Conservation (phyloP, 1,139 yeast species). For the Diutina scorzettiae region DNA sequence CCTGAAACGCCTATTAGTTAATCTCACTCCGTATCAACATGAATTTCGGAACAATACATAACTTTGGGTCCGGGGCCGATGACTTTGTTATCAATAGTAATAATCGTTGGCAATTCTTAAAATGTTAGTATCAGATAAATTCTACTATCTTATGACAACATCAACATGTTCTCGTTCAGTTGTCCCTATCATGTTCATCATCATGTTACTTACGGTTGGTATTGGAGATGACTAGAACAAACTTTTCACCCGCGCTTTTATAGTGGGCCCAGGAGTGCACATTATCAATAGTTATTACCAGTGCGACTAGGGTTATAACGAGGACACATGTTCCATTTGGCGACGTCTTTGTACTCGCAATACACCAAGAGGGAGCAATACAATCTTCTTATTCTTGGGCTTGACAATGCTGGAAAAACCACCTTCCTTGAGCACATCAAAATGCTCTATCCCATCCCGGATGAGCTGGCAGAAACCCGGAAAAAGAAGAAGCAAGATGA, state of each 20-base stretch:
- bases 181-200: slow-evolving; percentile 6
- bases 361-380: slow-evolving; percentile 38
- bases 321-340: slow-evolving; percentile 41
- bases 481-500: slow-evolving; percentile 9
- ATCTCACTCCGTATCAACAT: too few species aligned
- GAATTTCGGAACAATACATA: too few species aligned
- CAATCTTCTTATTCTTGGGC: slow-evolving; percentile 66
- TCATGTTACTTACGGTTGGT: slow-evolving; percentile 3
- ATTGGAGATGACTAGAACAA: too few species aligned
- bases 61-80: too few species aligned
- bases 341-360: slow-evolving; percentile 34
- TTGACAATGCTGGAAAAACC: slow-evolving; percentile 95
- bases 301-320: too few species aligned
- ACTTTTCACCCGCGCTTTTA: too few species aligned
- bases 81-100: too few species aligned
- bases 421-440: slow-evolving; percentile 48
- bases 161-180: slow-evolving; percentile 5
- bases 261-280: too few species aligned
- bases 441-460: slow-evolving; percentile 24
- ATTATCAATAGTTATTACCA: too few species aligned
- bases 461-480: slow-evolving; percentile 11
- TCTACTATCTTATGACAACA: slow-evolving; percentile 6
- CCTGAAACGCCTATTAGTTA: too few species aligned
- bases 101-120: too few species aligned
- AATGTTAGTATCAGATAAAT: slow-evolving; percentile 4